Conservation (phyloP, 2,329 filamentous ascomycete genomes). For the Aspergillus proliferans region DNA sequence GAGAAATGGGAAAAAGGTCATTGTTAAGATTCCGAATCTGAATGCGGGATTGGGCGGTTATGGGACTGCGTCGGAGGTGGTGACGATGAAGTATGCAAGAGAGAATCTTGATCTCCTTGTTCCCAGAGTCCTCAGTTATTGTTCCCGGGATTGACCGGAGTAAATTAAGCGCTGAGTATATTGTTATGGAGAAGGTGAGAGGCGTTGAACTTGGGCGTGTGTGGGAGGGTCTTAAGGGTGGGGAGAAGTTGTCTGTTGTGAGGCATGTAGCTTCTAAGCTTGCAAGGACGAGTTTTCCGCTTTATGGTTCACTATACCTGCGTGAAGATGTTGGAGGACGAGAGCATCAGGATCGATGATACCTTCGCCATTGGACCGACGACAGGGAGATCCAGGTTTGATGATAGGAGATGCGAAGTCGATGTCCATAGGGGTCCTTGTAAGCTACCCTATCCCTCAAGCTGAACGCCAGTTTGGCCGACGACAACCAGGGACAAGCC, state of each 20-base stretch:
- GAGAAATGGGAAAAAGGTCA: constrained; percentile 1
- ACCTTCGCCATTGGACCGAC: too few relatives aligned
- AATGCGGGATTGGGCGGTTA: constrained; percentile 1
- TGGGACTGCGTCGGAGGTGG: constrained; percentile 4
- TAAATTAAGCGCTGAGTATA: constrained; percentile 8
- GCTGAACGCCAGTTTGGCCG: too few relatives aligned
- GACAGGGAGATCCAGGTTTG: too few relatives aligned
- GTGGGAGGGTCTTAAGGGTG: not conserved
- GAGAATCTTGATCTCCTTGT: constrained; percentile 7
- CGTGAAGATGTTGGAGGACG: too few relatives aligned
- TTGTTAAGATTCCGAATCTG: constrained; percentile 2
- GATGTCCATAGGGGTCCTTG: too few relatives aligned
- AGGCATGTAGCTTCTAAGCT: too few relatives aligned
- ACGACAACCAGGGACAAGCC: constrained; percentile 5
- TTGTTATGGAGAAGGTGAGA: constrained; percentile 9
- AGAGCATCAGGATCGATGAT: too few relatives aligned
- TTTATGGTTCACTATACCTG: too few relatives aligned
- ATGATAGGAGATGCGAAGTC: too few relatives aligned
- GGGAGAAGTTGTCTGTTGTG: too few relatives aligned
- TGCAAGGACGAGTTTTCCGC: too few relatives aligned
- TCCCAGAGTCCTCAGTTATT: constrained; percentile 5
- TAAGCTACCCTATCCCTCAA: too few relatives aligned
- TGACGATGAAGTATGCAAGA: constrained; percentile 5
- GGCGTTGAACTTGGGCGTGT: constrained; percentile 1
- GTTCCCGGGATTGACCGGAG: constrained; percentile 3